phyloP scores from a whole-genome alignment of 1,284 basidiomycete species.

The Papiliotrema nemorosa region DNA sequence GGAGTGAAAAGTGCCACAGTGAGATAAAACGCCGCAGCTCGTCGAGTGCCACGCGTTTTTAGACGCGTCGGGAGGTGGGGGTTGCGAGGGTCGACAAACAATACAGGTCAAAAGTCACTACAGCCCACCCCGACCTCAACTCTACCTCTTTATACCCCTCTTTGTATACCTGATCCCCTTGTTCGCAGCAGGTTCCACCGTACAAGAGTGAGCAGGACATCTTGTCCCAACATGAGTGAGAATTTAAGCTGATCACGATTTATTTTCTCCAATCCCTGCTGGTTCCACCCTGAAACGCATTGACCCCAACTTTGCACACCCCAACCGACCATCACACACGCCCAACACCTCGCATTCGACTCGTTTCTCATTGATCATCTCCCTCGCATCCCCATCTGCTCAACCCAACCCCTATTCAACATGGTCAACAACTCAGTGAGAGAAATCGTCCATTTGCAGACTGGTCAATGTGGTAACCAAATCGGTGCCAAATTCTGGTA shows the following conservation, averaged over 20 bases:
- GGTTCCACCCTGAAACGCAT: neutral
- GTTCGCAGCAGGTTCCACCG: neutral
- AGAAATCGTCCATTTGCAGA: conserved; percentile 96
- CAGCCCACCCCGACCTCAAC: neutral
- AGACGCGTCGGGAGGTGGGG: neutral
- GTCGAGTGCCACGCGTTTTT: too few relatives aligned
- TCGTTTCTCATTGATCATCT: neutral
- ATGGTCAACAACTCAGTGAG: conserved; percentile 56
- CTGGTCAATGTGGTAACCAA: conserved; percentile 97
- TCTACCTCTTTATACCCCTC: neutral
- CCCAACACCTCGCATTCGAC: neutral
- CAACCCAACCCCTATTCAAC: neutral
- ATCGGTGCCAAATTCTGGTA: conserved; percentile 99
- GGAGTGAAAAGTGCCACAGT: neutral
- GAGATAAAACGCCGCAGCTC: neutral
- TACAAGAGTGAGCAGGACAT: neutral
- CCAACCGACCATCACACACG: neutral
- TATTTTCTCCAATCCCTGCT: neutral
- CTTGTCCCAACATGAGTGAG: neutral
- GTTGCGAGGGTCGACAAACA: too few relatives aligned
- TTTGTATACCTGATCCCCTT: too few relatives aligned
- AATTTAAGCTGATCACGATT: neutral
- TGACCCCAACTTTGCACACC: neutral
- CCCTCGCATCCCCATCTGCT: neutral
- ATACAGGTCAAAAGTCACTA: too few relatives aligned